Evolutionary conservation across 495 filamentous ascomycete species (phyloP), one percentile per base, ranked within the genome.

Genomic region (Melanomma pulvis-pyrius): DNA sequence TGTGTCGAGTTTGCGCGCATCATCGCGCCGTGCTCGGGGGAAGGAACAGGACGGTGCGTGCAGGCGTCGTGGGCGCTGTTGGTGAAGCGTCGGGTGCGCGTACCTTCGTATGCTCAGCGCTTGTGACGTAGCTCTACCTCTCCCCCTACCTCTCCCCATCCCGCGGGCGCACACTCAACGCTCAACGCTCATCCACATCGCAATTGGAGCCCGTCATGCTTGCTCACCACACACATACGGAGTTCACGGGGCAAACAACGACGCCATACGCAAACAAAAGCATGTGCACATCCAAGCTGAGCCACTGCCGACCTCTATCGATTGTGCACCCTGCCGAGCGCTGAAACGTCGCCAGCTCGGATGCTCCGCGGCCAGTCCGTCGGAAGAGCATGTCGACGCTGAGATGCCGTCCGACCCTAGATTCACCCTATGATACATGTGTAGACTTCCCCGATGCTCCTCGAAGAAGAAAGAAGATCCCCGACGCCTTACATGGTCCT

Each of bases 1-100:
- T 98, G 94, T 76, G 97, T 82, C 59, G 87, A 87, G 74, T 88
- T 91, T 81, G 84, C 88, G 79, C 90, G 90, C 85, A 93, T 90
- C 89, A 90, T 92, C 3, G 24, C 4, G 39, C 22, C 19, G 55
- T 29, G 22, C 28, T 7, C 30, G 50, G 12, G 39, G 25, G 6
- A 55, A 48, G 2, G 12, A 48, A 26, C 34, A 9, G 24, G 13
- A 19, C 4, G 8, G 26, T 26, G 36, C 36, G 13, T 36, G 26
- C 15, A 41, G 22, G 28, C 11, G 34, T 30, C 21, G 26, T 24
- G 21, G 30, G n/a, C 11, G 24, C 29, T 26, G 39, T 44, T 44
- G 39, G 9, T 44, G 39, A 7, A 28, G 25, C 36, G 30, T 49
- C 55, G 50, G 34, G 22, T 26, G 8, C 17, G 51, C 28, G 30